phyloP scores from a whole-genome alignment of 139 green algal species.

The Microglena sp. region DNA sequence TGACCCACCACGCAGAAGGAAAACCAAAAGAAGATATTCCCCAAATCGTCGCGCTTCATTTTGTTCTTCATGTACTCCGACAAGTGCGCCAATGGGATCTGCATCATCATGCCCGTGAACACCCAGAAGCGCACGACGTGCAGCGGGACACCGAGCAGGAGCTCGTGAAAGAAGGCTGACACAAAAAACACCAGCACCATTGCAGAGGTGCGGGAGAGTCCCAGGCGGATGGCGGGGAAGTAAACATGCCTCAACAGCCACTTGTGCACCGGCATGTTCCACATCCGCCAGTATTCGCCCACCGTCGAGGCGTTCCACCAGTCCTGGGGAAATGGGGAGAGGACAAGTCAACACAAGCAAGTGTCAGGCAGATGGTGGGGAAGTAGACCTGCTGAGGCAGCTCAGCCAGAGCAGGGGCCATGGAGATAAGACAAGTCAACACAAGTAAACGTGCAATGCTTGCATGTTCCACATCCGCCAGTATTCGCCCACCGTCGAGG shows the following conservation, averaged over 20 bases:
- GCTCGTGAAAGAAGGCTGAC: constrained; percentile 71
- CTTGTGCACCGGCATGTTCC: constrained; percentile 92
- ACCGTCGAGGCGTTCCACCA: constrained; percentile 83
- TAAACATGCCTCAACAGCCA: constrained; percentile 92
- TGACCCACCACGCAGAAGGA: constrained; percentile 3
- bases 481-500: constrained; percentile 78
- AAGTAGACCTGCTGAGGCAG: too few relatives aligned
- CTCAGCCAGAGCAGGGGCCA: too few relatives aligned
- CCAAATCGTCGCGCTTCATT: background rate
- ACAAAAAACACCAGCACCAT: constrained; percentile 71
- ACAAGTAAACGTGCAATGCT: too few relatives aligned
- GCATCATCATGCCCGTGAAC: constrained; percentile 72
- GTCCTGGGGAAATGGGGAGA: background rate
- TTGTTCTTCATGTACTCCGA: background rate
- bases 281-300: constrained; percentile 84
- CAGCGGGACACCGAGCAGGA: constrained; percentile 79
- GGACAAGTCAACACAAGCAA: too few relatives aligned
- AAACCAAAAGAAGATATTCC: constrained; percentile 4
- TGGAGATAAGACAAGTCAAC: too few relatives aligned
- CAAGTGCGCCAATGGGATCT: background rate
- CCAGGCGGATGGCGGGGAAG: constrained; percentile 52
- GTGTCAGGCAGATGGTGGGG: too few relatives aligned
- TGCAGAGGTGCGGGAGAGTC: constrained; percentile 3
- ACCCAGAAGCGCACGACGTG: constrained; percentile 72
- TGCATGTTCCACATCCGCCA: background rate